A percentile compares a stretch with the other conserved stretches of the same genome.
Conservation (phyloP, 2,329 filamentous ascomycete species). For the Ophiostoma ips region DNA sequence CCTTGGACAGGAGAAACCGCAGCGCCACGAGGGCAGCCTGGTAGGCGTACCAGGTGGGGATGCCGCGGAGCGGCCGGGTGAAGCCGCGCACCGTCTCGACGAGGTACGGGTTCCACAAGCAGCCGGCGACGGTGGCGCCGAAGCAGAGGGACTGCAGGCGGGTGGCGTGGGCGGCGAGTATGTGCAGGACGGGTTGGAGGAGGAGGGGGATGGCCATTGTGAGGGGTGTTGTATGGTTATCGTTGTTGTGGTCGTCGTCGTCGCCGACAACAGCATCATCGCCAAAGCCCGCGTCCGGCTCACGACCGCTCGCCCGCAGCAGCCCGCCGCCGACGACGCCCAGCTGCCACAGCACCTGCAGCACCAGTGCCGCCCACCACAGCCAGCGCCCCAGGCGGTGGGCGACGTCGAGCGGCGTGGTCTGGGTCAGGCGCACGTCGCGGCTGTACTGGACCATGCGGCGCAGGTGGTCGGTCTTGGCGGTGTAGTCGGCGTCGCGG, state of each 20-base stretch:
- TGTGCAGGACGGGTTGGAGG: constrained; percentile 23
- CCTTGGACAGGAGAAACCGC: constrained; percentile 34
- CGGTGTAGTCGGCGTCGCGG: constrained; percentile 59
- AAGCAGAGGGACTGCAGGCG: constrained; percentile 9
- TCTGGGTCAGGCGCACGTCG: constrained; percentile 27
- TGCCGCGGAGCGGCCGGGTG: constrained; percentile 43
- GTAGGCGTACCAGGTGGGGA: constrained; percentile 51
- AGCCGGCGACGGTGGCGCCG: constrained; percentile 21
- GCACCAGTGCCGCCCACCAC: constrained; percentile 33
- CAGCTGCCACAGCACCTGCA: constrained; percentile 38
- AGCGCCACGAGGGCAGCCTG: constrained; percentile 46
- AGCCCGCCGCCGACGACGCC: constrained; percentile 1
- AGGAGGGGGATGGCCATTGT: constrained; percentile 11
- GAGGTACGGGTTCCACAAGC: constrained; percentile 59
- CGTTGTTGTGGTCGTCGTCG: too few relatives aligned
- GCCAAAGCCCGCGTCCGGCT: background rate
- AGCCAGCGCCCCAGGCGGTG: constrained; percentile 28
- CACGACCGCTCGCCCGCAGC: background rate
- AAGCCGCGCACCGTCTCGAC: constrained; percentile 46
- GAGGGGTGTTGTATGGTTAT: too few relatives aligned
- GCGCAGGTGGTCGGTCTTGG: constrained; percentile 67
- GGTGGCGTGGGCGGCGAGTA: constrained; percentile 25
- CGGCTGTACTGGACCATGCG: constrained; percentile 57
- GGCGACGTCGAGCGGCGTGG: constrained; percentile 28
- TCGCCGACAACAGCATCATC: constrained; percentile 19